Percentiles rank a stretch among this genome's conserved stretches.
These are phyloP conservation scores for Fusarium sp. DNA, from an alignment of 2,329 filamentous ascomycete species.

Conservation along the genomic window DNA sequence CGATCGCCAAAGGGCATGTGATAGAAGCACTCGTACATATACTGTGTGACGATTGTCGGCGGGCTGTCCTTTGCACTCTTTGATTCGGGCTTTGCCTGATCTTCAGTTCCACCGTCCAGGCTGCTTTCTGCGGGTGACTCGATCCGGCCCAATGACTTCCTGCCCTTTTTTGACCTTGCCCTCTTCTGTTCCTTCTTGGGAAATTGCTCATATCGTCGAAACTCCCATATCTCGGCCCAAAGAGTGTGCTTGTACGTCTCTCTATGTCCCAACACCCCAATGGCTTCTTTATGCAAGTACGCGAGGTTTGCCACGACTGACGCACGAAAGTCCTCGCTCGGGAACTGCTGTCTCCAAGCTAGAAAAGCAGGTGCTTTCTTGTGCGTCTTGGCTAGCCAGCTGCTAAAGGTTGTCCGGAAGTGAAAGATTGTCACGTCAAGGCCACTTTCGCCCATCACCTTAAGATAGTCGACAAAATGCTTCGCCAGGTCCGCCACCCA, in stretches of 20 bases:
- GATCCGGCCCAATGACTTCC: background rate
- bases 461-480: slow-evolving; percentile 79
- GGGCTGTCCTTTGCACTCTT: slow-evolving; percentile 31
- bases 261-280: slow-evolving; percentile 60
- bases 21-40: slow-evolving; percentile 75
- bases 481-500: slow-evolving; percentile 83
- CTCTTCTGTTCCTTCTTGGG: background rate
- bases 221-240: slow-evolving; percentile 67
- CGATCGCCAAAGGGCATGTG: slow-evolving; percentile 72
- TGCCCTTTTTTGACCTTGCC: background rate
- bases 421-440: slow-evolving; percentile 65
- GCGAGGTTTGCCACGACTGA: slow-evolving; percentile 72
- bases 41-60: slow-evolving; percentile 79
- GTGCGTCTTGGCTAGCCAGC: slow-evolving; percentile 70
- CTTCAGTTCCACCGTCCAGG: background rate
- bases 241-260: slow-evolving; percentile 59
- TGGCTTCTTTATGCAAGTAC: slow-evolving; percentile 77
- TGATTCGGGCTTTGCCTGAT: background rate
- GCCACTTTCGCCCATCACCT: slow-evolving; percentile 49
- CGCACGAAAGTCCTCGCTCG: slow-evolving; percentile 73
- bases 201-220: slow-evolving; percentile 53
- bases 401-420: slow-evolving; percentile 71
- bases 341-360: slow-evolving; percentile 68
- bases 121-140: slow-evolving; percentile 8
- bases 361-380: slow-evolving; percentile 58